Percentiles rank a stretch among this genome's conserved stretches.
Evolutionary conservation across 2,329 filamentous ascomycete genomes (phyloP).

Genomic region (Sporothrix inflata): DNA sequence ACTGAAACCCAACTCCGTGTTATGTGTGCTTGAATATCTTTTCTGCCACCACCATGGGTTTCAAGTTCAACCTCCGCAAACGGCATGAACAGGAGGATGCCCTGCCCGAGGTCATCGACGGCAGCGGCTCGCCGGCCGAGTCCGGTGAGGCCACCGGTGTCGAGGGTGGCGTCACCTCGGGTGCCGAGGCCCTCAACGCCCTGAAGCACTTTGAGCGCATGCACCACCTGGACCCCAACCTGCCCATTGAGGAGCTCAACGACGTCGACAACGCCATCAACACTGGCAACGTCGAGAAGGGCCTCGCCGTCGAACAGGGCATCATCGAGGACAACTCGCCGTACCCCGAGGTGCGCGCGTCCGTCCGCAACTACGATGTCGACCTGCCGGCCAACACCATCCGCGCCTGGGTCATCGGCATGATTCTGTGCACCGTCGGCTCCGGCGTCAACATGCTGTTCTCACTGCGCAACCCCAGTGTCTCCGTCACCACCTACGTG

Average conservation of each 20-base stretch:
- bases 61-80: constrained; percentile 44
- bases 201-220: constrained; percentile 62
- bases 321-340: constrained; percentile 67
- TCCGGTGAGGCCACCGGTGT: background rate
- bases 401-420: constrained; percentile 62
- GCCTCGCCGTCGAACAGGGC: constrained; percentile 60
- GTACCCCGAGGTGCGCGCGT: constrained; percentile 61
- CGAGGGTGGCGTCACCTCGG: background rate
- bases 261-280: constrained; percentile 62
- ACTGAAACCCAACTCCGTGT: background rate
- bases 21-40: constrained; percentile 5
- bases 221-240: constrained; percentile 66
- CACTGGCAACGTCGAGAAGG: constrained; percentile 59
- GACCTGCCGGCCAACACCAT: constrained; percentile 65
- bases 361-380: constrained; percentile 33
- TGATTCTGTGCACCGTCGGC: constrained; percentile 60
- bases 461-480: constrained; percentile 61
- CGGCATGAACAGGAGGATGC: constrained; percentile 52
- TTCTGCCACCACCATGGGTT: constrained; percentile 31
- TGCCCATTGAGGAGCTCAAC: constrained; percentile 64
- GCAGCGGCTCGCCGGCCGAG: background rate
- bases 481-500: constrained; percentile 63
- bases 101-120: constrained; percentile 40
- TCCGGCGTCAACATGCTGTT: constrained; percentile 63
- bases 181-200: constrained; percentile 42